These are phyloP conservation scores for Solanum chaucha DNA, from an alignment of 257 asterid genomes.

Conservation along the genomic window DNA sequence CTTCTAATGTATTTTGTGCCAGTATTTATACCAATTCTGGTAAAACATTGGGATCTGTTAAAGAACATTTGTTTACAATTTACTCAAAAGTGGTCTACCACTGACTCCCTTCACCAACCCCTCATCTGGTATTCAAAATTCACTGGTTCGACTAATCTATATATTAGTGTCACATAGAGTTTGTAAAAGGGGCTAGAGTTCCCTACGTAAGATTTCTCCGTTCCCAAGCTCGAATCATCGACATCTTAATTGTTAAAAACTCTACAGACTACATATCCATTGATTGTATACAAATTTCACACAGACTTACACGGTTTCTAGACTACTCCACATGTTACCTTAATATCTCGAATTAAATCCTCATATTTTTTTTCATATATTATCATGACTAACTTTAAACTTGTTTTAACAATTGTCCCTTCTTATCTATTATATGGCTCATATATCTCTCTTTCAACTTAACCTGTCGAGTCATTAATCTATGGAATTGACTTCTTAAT, in stretches of 20 bases:
- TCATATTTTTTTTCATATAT: too few species aligned
- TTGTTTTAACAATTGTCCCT: too few species aligned
- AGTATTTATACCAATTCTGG: neutral
- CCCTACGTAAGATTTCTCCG: accelerated
- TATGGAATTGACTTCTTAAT: neutral
- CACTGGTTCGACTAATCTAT: accelerated
- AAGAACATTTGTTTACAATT: neutral
- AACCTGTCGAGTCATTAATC: neutral
- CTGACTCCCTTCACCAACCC: neutral
- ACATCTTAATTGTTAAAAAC: neutral
- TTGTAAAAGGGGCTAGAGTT: neutral
- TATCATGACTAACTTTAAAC: too few species aligned
- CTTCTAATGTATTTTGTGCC: neutral
- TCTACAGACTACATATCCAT: too few species aligned
- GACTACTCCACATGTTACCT: neutral
- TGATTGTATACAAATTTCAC: neutral
- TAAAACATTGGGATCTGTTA: neutral
- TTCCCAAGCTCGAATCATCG: accelerated
- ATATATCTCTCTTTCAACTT: neutral
- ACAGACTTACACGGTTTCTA: too few species aligned
- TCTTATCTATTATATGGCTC: neutral
- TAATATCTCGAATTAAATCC: neutral
- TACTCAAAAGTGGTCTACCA: neutral
- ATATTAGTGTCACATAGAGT: neutral
- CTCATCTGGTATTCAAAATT: neutral